Base-by-base conservation (phyloP, 805 yeast genomes). In the Candida nanaspora region DNA sequence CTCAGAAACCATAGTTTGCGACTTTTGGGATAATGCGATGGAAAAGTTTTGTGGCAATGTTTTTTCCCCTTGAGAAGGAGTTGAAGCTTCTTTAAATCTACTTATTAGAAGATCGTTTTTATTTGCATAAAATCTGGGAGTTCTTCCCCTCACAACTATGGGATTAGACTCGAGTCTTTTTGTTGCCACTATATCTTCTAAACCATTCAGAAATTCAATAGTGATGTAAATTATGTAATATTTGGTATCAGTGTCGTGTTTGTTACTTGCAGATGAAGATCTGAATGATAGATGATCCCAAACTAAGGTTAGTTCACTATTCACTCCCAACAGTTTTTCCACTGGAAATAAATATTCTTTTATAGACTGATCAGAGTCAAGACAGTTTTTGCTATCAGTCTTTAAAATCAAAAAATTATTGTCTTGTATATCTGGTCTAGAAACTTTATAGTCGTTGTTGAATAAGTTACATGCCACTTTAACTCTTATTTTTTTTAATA, bases 101-200 rank as follows among this genome's bases (percentile, higher is more conserved):
- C 51, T 46, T 28, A 73, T 65, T 38, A 68, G 46, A 20, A 72
- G 53, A 50, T 72, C 75, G 32, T 69, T 69, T 39, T 72, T 57
- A 43, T 69, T 69, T 32, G 67, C 61, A 48, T 74, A 74, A 44
- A 74, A 74, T 20, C 72, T 63, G 6, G 79, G 79, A 46, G 72
- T 73, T 39, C 79, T 55, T 6, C 79, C 79, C 45, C 79, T 52
- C 4, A 73, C 79, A 23, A 72, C 69, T 7, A 74, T 68, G 2
- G 75, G 76, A 26, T 68, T 41, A 0, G 62, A 57, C 18, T 42
- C 40, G 7, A 52, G 46, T 9, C 36, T 42, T 18, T 48, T 46
- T 5, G 46, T 18, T 23, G 44, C 37, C 8, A 47, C 46, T 9
- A 51, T 43, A 40, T 50, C 48, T 11, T 39, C 53, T 52, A 7